Evolutionary conservation across 2,329 filamentous ascomycete genomes (phyloP), one percentile per base, ranked within the genome.

Genomic region (Alternaria hordeiaustralica): DNA sequence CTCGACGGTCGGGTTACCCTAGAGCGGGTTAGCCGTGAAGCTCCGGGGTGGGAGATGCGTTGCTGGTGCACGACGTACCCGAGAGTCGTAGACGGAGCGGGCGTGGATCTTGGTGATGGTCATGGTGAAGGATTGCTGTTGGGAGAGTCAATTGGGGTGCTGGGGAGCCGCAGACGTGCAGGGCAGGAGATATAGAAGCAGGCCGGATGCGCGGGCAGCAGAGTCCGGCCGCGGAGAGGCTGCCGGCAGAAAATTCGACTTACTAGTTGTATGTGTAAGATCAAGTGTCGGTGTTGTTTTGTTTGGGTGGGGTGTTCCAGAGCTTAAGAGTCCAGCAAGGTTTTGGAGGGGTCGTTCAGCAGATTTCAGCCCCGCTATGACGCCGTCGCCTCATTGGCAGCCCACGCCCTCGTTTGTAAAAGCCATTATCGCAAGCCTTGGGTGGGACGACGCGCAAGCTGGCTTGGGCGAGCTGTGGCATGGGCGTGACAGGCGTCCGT

Each of bases 21-120:
- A 41, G n/a, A 47, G 41, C 20, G 28, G 13, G 60, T 73, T 55
- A 74, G 64, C 54, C 36, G 28, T 43, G 41, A 46, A 41, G 47
- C 20, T 25, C 59, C 9, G 21, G 6, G 25, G 26, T 25, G 33
- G 41, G 36, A 26, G 25, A 44, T 26, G 55, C 23, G 20, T 18
- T 50, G 7, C 43, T 54, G 6, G 21, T 15, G 21, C 28, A 9
- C 33, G 15, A 68, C 72, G 21, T 73, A 74, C 72, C 75, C 96
- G 95, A 83, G 96, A 98, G 89, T 99, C 96, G 89, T 86, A 99
- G 87, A 99, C 94, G 80, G 91, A 94, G 82, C 96, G 84, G 70
- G 84, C 83, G 82, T 86, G 84, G 77, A 86, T 85, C 81, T 85
- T 85, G 73, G 80, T 81, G 79, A 85, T 85, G 73, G 92, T 86